Evolutionary conservation across 805 yeast species (phyloP).

Genomic region (Sungouiozyma intestinalis): DNA sequence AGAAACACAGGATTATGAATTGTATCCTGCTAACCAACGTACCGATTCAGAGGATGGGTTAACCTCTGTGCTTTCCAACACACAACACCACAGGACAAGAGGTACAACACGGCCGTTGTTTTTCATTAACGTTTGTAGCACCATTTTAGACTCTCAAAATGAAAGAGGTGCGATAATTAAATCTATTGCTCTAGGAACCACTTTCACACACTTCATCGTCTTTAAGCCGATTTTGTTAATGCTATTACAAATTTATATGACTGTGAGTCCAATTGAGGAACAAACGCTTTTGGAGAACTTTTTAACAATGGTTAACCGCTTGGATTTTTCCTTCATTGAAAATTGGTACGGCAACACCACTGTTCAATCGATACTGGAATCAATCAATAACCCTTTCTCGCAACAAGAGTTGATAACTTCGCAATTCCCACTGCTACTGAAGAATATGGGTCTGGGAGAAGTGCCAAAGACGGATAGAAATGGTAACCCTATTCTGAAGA

Average conservation of each 20-base stretch:
- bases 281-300: slow-evolving; percentile 13
- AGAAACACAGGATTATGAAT: slow-evolving; percentile 10
- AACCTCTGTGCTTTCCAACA: not conserved
- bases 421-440: slow-evolving; percentile 2
- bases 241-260: slow-evolving; percentile 33
- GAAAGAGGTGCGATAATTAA: slow-evolving; percentile 52
- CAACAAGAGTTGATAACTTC: slow-evolving; percentile 8
- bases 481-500: slow-evolving; percentile 14
- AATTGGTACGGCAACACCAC: slow-evolving; percentile 9
- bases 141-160: slow-evolving; percentile 33
- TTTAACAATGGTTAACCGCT: slow-evolving; percentile 18
- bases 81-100: slow-evolving; percentile 1
- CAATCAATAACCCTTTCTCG: slow-evolving; percentile 12
- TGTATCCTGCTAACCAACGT: slow-evolving; percentile 16
- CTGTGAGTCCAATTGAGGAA: slow-evolving; percentile 5
- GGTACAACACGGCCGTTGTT: slow-evolving; percentile 33
- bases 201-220: slow-evolving; percentile 40
- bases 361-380: slow-evolving; percentile 16
- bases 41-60: not conserved
- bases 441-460: slow-evolving; percentile 8
- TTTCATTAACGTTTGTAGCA: slow-evolving; percentile 47
- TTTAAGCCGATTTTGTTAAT: slow-evolving; percentile 50
- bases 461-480: slow-evolving; percentile 10
- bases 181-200: slow-evolving; percentile 49
- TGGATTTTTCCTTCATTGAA: slow-evolving; percentile 15